Evolutionary conservation across 805 yeast genomes (phyloP).

Genomic region (Teunomyces lycoperdinae): DNA sequence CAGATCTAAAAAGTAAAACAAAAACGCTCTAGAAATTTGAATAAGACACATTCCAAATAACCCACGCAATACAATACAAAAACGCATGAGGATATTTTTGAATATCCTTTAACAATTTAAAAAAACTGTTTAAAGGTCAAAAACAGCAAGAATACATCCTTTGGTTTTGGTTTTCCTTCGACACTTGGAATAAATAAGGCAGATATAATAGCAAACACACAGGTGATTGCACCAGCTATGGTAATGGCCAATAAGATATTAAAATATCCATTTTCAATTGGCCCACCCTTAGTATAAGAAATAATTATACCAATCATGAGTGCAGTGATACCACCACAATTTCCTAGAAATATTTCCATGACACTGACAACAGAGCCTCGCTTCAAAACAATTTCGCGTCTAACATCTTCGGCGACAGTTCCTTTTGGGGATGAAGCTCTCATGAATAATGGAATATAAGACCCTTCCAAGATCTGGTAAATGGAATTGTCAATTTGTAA

Average conservation of each 20-base stretch:
- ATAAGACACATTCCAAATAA: slow-evolving; percentile 38
- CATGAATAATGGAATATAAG: slow-evolving; percentile 42
- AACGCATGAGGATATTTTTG: slow-evolving; percentile 33
- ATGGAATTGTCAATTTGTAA: slow-evolving; percentile 26
- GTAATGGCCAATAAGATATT: slow-evolving; percentile 38
- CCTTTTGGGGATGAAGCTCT: slow-evolving; percentile 21
- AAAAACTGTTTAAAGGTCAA: slow-evolving; percentile 25
- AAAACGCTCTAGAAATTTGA: slow-evolving; percentile 35
- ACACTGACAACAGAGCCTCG: slow-evolving; percentile 36
- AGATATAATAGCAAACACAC: slow-evolving; percentile 21
- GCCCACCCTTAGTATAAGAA: slow-evolving; percentile 23
- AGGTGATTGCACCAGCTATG: slow-evolving; percentile 36
- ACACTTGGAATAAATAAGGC: slow-evolving; percentile 30
- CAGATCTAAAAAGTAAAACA: slow-evolving; percentile 35
- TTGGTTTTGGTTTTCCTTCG: slow-evolving; percentile 23
- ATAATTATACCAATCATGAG: slow-evolving; percentile 37
- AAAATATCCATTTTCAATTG: slow-evolving; percentile 25
- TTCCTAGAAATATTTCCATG: slow-evolving; percentile 33
- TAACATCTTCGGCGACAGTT: slow-evolving; percentile 18
- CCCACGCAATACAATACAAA: slow-evolving; percentile 38
- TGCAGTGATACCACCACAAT: slow-evolving; percentile 38
- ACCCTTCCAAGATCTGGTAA: slow-evolving; percentile 37
- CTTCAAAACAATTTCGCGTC: slow-evolving; percentile 22
- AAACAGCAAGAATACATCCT: slow-evolving; percentile 21
- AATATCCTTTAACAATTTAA: slow-evolving; percentile 20